Evolutionary conservation across 176 grass and related monocot species (phyloP), one percentile per base, ranked within the genome.

Genomic region (Hordeum vulgare): DNA sequence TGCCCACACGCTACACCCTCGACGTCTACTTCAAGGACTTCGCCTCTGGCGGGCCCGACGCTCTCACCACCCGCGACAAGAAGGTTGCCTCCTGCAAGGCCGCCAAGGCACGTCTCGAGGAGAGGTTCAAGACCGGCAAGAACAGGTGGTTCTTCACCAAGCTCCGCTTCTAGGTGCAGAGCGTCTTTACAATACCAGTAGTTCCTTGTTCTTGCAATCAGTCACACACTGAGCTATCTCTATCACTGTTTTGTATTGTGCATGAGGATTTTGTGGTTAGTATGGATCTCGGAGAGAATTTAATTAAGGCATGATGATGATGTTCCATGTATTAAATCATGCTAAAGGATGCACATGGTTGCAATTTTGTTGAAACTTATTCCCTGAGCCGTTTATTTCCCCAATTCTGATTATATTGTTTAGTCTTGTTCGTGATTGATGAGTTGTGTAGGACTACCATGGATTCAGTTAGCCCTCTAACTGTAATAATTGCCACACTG

Each of bases 61-160:
- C 76, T 20, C 80, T 88, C 66, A 17, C 73, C 51, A 73, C 81
- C 27, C 81, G 85, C 8, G 89, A 87, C 80, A 76, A 80, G 81
- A 88, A 88, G 80, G 61, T 88, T 20, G 49, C 58, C 9, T 81
- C 85, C 6, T 79, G 79, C 78, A 90, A 90, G 84, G 40, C 71
- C 31, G 72, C 83, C 37, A 90, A 87, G 85, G 81, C 68, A 0
- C 76, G 75, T 8, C 70, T 91, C 23, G 88, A 90, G 89, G 89
- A 87, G 81, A 83, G 85, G 85, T 87, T 91, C 80, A 91, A 87
- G 80, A 85, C 85, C 14, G 85, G 89, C 21, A 91, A 87, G 81
- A 91, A 87, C 80, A 87, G 89, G 74, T 91, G 85, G 85, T 87
- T 91, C 89, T 91, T 91, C 68, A 80, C 89, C 85, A 91, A 91